Conservation (phyloP, 73 alveolate genomes). For the Symbiodinium natans region DNA sequence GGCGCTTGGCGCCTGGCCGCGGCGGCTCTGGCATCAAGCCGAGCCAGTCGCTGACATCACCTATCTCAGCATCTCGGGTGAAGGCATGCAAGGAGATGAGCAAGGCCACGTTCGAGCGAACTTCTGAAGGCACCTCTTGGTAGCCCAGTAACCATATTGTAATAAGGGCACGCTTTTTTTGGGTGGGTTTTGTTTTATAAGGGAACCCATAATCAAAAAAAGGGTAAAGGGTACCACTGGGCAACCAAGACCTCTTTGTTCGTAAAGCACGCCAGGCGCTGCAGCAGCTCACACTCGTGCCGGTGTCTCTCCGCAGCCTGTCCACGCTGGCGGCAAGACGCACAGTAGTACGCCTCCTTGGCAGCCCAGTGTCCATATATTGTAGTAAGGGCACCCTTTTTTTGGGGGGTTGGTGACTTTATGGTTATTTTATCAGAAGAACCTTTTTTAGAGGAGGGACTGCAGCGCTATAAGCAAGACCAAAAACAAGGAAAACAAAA, state of each 20-base stretch:
- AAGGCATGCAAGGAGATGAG: neutral
- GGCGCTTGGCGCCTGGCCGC: neutral
- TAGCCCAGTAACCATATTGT: too few species aligned
- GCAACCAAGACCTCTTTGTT: neutral
- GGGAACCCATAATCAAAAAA: neutral
- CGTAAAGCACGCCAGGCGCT: neutral
- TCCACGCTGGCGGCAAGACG: neutral
- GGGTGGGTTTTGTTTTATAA: neutral
- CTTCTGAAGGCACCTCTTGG: neutral
- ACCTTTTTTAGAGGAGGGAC: too few species aligned
- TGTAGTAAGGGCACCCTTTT: too few species aligned
- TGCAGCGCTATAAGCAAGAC: too few species aligned
- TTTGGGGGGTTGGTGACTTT: too few species aligned
- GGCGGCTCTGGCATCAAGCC: neutral
- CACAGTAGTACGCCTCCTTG: neutral
- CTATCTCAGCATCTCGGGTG: neutral
- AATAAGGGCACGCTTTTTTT: neutral
- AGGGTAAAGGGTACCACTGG: neutral
- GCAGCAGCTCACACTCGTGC: neutral
- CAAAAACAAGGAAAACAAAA: too few species aligned
- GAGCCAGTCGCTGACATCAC: neutral
- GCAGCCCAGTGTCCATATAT: too few species aligned
- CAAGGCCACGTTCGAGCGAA: neutral
- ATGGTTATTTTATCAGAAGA: too few species aligned
- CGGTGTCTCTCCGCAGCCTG: neutral